Evolutionary conservation across 495 filamentous ascomycete species (phyloP).

Genomic region (Talaromyces ruber): DNA sequence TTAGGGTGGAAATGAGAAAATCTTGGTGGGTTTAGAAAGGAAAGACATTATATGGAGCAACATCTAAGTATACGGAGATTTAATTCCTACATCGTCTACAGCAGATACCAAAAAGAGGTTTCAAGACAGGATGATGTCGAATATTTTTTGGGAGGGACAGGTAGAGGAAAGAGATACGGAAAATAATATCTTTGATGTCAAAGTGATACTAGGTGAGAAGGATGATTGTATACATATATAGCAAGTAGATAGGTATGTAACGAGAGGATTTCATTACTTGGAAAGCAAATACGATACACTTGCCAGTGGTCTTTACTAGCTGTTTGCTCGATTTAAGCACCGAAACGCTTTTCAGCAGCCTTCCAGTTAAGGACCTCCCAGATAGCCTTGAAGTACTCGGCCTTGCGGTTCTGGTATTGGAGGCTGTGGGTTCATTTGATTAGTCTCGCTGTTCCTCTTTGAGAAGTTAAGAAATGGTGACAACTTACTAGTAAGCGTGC

Average conservation of each 20-base stretch:
- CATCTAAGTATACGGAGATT: too few relatives aligned
- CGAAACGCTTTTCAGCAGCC: conserved; percentile 77
- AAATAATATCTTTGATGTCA: too few relatives aligned
- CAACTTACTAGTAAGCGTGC: conserved; percentile 65
- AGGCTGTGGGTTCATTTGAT: conserved; percentile 43
- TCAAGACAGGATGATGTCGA: too few relatives aligned
- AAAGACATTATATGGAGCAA: too few relatives aligned
- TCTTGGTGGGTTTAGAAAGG: background rate
- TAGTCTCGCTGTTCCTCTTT: conserved; percentile 25
- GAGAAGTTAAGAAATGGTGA: background rate
- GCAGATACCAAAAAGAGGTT: too few relatives aligned
- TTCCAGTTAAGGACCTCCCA: conserved; percentile 99
- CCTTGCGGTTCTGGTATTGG: conserved; percentile 98
- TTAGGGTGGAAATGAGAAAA: background rate
- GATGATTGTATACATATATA: background rate
- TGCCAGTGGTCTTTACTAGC: background rate
- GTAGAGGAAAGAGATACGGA: too few relatives aligned
- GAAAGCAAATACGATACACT: background rate
- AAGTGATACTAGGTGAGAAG: too few relatives aligned
- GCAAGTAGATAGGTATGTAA: background rate
- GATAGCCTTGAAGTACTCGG: conserved; percentile 92
- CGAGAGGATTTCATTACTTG: background rate
- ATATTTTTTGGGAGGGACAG: too few relatives aligned
- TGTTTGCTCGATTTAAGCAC: conserved; percentile 11
- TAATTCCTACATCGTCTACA: too few relatives aligned